Conservation (phyloP, 1,284 basidiomycete genomes). For the Malassezia sympodialis region DNA sequence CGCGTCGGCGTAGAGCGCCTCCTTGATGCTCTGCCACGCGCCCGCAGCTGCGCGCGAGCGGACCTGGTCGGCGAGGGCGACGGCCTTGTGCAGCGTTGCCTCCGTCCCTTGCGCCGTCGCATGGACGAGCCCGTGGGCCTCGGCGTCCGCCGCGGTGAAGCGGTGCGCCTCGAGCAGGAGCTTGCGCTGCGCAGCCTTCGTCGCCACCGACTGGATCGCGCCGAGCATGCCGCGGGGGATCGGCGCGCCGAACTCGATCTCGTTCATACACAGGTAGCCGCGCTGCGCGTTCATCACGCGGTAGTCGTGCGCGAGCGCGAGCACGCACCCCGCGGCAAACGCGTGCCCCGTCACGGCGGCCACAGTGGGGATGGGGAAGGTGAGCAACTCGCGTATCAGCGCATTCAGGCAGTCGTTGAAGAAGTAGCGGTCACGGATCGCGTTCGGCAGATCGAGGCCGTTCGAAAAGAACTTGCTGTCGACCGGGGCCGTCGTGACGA, state of each 20-base stretch:
- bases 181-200: constrained; percentile 60
- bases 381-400: constrained; percentile 49
- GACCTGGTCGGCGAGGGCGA: constrained; percentile 49
- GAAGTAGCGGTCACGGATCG: constrained; percentile 60
- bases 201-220: constrained; percentile 60
- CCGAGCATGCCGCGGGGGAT: constrained; percentile 50
- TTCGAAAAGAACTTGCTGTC: constrained; percentile 35
- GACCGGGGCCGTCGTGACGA: constrained; percentile 31
- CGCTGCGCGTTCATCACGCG: constrained; percentile 74
- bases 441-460: constrained; percentile 64
- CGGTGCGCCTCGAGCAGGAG: constrained; percentile 72
- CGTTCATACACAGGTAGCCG: constrained; percentile 69
- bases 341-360: constrained; percentile 84
- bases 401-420: constrained; percentile 53
- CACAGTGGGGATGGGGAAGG: constrained; percentile 56
- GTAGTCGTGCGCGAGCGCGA: constrained; percentile 75
- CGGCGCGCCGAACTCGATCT: constrained; percentile 50
- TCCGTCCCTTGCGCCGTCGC: constrained; percentile 52
- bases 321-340: constrained; percentile 74
- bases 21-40: constrained; percentile 53
- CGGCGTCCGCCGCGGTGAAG: constrained; percentile 66
- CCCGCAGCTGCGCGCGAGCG: constrained; percentile 49
- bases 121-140: constrained; percentile 63
- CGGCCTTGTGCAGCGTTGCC: constrained; percentile 54
- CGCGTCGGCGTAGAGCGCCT: constrained; percentile 27